Base-by-base conservation (phyloP, 495 filamentous ascomycete genomes). In the Neurospora intermedia region DNA sequence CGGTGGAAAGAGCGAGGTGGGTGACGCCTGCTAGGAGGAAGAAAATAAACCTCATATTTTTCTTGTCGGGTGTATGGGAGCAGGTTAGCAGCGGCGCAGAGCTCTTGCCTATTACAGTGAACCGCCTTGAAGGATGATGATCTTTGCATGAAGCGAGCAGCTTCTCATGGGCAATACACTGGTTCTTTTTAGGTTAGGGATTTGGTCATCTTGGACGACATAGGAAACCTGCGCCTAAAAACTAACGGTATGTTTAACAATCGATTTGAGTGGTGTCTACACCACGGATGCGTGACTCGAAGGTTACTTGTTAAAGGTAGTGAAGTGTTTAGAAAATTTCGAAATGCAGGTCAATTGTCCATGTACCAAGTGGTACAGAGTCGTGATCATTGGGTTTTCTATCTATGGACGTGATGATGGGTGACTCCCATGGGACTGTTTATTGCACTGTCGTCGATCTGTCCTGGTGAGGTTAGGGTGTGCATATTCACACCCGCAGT, bases 1-100 rank as follows among this genome's bases (percentile, higher is more conserved):
- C 80, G n/a, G 9, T 40, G 8, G 74, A 71, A 13, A 70, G 71
- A 7, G 43, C 43, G 13, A 74, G 4, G 16, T 45, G 48, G 35
- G 45, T 43, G 40, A 39, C 27, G 35, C n/a, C 41, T 69, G 70
- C 27, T 11, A 69, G 48, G 66, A 73, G 38, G 23, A 41, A 13
- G 43, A 74, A 16, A 10, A 27, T 4, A 6, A 23, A 59, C 20
- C 5, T 27, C 48, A 59, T 59, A 0, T n/a, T 46, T 46, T 46
- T 5, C 42, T 46, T 9, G 2, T 6, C 15, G 8, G n/a, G 11
- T 3, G 10, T n/a, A 4, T 9, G 10, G 46, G 2, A 54, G 20
- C 9, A 13, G 20, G 9, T 9, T 4, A 11, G 20, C 10, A 54
- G 46, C 2, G 1, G 46, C 27, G 46, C 20, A 27, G 46, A 1